A percentile compares a stretch with the other conserved stretches of the same genome.
Conservation (phyloP, 2,329 filamentous ascomycete genomes). For the Ophiostoma populinum region DNA sequence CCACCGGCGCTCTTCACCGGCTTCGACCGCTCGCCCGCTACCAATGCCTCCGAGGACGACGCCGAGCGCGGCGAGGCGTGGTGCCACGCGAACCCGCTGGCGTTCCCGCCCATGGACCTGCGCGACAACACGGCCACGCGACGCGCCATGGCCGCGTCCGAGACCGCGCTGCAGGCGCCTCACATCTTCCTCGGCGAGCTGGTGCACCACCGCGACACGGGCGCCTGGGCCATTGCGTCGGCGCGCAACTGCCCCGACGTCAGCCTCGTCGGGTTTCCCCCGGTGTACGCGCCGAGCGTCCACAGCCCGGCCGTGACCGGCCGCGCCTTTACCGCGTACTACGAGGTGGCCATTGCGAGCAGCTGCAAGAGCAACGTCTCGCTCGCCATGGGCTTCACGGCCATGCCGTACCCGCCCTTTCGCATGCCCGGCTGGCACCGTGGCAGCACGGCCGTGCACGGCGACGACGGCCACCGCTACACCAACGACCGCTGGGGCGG, state of each 20-base stretch:
- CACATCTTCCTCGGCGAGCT: conserved; percentile 29
- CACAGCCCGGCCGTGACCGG: conserved; percentile 32
- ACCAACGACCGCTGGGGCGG: conserved; percentile 62
- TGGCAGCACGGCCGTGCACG: conserved; percentile 57
- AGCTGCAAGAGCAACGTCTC: conserved; percentile 20
- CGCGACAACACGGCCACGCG: conserved; percentile 11
- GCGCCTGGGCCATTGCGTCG: conserved; percentile 27
- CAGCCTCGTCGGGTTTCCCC: conserved; percentile 49
- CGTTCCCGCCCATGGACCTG: conserved; percentile 27
- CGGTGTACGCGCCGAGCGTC: conserved; percentile 45
- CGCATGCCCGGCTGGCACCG: conserved; percentile 70
- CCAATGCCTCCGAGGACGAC: conserved; percentile 36
- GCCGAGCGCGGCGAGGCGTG: conserved; percentile 46
- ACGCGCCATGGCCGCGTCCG: conserved; percentile 29
- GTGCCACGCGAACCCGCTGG: conserved; percentile 44
- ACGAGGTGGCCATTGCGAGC: conserved; percentile 39
- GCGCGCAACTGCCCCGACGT: conserved; percentile 34
- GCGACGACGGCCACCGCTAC: conserved; percentile 62
- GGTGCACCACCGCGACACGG: conserved; percentile 24
- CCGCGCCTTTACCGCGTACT: conserved; percentile 43
- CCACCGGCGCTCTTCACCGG: conserved; percentile 50
- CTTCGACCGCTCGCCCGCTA: conserved; percentile 46
- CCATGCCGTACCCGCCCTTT: conserved; percentile 61
- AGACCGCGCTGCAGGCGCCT: conserved; percentile 38
- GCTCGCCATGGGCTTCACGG: conserved; percentile 52